Evolutionary conservation across 441 rosid genomes (phyloP), one percentile per base, ranked within the genome.

Genomic region (Arabidopsis hybrid): DNA sequence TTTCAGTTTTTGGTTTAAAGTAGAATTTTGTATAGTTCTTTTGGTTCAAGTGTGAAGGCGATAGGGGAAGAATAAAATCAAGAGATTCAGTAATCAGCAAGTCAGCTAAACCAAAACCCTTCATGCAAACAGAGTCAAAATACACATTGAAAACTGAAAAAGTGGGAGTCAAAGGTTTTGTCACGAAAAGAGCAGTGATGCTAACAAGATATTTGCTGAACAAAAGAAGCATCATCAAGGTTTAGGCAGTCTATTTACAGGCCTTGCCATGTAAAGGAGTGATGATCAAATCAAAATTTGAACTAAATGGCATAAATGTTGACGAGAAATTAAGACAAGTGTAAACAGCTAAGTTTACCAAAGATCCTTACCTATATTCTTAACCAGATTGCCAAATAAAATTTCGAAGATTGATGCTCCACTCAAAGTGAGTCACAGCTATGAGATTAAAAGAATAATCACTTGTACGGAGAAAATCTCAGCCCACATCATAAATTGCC

Each of bases 191-290:
- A 29, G 31, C 31, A 29, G 31, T 29, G 31, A 29, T 29, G 3
- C 32, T 21, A 21, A 21, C 26, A 21, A 21, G 26, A 21, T 21
- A 21, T 21, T 21, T 21, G 26, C 26, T 21, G 46, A 65, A 51
- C 45, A 13, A 4, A 8, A 65, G 12, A 34, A 17, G 5, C 69
- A 65, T 7, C 71, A 66, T 51, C 59, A 39, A 51, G 56, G 42
- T 50, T 49, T 49, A 16, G 58, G 17, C 17, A 49, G 7, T 65
- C 69, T 10, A 16, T 18, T 17, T 35, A 63, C 35, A 6, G 49
- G 5, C 43, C 36, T 42, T 61, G 35, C 16, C 50, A 59, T 14
- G 26, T 43, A n/a, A 63, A 10, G 21, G 32, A 31, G 42, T 32
- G 14, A 32, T 31, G 21, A 32, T 7, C 34, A 49, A 47, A 49